phyloP scores from a whole-genome alignment of 441 rosid genomes.

The Melastoma candidum region DNA sequence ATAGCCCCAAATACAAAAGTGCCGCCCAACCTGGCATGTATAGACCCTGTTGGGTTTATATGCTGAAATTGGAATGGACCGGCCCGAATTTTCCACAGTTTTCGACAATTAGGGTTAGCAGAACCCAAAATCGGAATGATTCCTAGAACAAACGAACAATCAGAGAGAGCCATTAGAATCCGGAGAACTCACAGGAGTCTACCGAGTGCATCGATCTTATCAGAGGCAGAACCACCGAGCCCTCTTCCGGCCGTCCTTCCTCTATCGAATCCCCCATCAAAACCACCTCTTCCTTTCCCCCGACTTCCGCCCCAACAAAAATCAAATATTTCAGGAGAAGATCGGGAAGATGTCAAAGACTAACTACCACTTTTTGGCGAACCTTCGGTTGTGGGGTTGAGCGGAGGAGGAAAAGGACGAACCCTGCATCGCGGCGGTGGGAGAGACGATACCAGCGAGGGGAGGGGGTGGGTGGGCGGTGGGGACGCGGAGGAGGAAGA shows the following conservation, averaged over 20 bases:
- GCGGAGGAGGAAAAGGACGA: conserved; percentile 34
- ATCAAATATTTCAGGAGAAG: not conserved
- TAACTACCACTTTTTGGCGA: not conserved
- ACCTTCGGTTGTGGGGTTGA: conserved; percentile 38
- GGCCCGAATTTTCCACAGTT: not conserved
- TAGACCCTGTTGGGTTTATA: too few relatives aligned
- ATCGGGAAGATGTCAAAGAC: too few relatives aligned
- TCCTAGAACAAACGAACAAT: not conserved
- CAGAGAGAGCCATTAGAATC: not conserved
- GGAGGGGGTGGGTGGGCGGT: conserved; percentile 6
- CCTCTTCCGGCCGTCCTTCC: conserved; percentile 33
- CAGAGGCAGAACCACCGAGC: conserved; percentile 36
- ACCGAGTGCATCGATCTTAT: conserved; percentile 78
- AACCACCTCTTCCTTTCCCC: conserved; percentile 33
- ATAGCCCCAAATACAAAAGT: too few relatives aligned
- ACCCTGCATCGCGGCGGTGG: conserved; percentile 9
- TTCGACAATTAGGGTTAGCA: not conserved
- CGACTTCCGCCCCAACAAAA: conserved; percentile 22
- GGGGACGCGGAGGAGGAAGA: conserved; percentile 19
- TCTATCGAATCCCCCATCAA: conserved; percentile 28
- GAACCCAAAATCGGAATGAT: not conserved
- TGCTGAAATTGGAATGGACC: too few relatives aligned
- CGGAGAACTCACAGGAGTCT: conserved; percentile 53
- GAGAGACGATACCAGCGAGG: conserved; percentile 13
- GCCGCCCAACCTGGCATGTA: too few relatives aligned